Conservation (phyloP, 2,329 filamentous ascomycete species). For the Microcyclospora pomicola region DNA sequence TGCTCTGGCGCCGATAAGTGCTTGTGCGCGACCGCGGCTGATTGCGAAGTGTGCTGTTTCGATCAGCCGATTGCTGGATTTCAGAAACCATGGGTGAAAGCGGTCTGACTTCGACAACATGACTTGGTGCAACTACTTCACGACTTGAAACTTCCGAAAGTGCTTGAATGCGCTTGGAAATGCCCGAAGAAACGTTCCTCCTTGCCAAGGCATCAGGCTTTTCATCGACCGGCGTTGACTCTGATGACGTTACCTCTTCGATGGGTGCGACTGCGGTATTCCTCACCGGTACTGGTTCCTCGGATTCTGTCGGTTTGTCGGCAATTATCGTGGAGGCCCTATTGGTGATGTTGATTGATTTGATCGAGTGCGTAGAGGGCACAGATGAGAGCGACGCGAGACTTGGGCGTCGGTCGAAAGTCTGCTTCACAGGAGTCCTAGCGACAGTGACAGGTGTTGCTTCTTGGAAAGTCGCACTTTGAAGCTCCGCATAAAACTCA, state of each 20-base stretch:
- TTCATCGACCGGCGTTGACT: constrained; percentile 16
- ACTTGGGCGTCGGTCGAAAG: constrained; percentile 33
- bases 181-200: constrained; percentile 72
- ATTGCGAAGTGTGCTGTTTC: constrained; percentile 6
- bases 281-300: constrained; percentile 1
- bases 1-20: constrained; percentile 7
- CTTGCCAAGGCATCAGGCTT: constrained; percentile 30
- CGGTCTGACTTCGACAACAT: too few relatives aligned
- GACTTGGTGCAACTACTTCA: constrained; percentile 3
- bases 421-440: constrained; percentile 66
- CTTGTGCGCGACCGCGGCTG: constrained; percentile 8
- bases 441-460: constrained; percentile 67
- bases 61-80: constrained; percentile 3
- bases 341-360: constrained; percentile 12
- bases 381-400: constrained; percentile 10
- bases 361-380: constrained; percentile 11
- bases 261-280: too few relatives aligned
- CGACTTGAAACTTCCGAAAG: constrained; percentile 54
- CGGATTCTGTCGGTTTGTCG: constrained; percentile 1
- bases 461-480: constrained; percentile 67
- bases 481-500: constrained; percentile 57
- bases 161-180: constrained; percentile 88
- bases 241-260: constrained; percentile 1
- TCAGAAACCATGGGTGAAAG: constrained; percentile 3
- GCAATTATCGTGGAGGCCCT: constrained; percentile 5